Evolutionary conservation across 331 rosid genomes (phyloP), one percentile per base, ranked within the genome.

Genomic region (Rhamnella rubrinervis): DNA sequence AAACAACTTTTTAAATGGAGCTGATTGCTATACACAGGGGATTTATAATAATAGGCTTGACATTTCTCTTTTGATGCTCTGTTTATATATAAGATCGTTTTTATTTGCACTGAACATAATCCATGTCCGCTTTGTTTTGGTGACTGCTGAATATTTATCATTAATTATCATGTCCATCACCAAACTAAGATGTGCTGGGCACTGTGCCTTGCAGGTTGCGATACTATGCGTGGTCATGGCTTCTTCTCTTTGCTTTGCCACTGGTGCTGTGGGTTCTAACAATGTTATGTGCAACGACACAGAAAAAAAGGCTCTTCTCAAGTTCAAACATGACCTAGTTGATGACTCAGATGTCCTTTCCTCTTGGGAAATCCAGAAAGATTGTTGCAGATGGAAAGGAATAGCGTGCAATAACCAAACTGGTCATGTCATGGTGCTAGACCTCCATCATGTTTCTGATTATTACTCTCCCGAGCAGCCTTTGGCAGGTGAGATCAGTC

Each of bases 371-470:
- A 78, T 57, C 59, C 21, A 50, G 11, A 70, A 26, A 49, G 84
- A 84, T 57, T 87, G 87, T 10, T 84, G 89, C 51, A 8, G 21
- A 8, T 84, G 85, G 81, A 77, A 57, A 58, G 81, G 81, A 59
- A 77, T 77, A 6, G 5, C 58, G 25, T 71, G 81, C 53, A 73
- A 74, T 61, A 74, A 77, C 71, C 31, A 63, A 41, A 82, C 80
- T 14, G 73, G 73, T 19, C 73, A 41, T 73, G 86, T 81, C 0
- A 71, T 47, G 18, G 1, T 9, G 47, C 73, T 84, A 8, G 21
- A 61, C 58, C 75, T 84, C 5, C 0, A 25, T 23, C 7, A 63
- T 61, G 37, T 20, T 56, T 76, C 71, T 13, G 57, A 63, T 55
- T 5, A 13, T 61, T 47, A 8, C 23, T 10, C 47, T 56, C 28